phyloP scores from a whole-genome alignment of 2,329 filamentous ascomycete genomes.

The Septoria linicola region DNA sequence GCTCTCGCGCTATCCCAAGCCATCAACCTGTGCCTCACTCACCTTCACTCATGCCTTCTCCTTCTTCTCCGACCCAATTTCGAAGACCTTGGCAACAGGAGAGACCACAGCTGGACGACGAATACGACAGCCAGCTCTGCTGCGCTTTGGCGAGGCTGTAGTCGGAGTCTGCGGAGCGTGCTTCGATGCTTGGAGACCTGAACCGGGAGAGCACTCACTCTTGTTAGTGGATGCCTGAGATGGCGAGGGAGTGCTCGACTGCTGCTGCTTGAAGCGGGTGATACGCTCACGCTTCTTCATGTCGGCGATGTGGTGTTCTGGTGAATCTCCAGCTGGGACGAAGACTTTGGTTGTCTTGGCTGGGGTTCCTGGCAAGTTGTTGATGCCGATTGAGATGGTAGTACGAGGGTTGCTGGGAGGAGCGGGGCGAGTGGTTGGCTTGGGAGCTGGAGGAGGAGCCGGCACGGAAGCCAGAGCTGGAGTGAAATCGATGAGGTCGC shows the following conservation, averaged over 20 bases:
- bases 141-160: slow-evolving; percentile 8
- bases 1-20: no score
- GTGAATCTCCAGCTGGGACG: slow-evolving; percentile 34
- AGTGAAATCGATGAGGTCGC: slow-evolving; percentile 33
- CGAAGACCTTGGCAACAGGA: no score
- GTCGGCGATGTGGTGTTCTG: slow-evolving; percentile 31
- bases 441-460: no score
- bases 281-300: slow-evolving; percentile 21
- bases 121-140: slow-evolving; percentile 20
- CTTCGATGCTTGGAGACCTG: slow-evolving; percentile 1
- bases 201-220: slow-evolving; percentile 5
- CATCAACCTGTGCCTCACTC: no score
- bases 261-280: slow-evolving; percentile 3
- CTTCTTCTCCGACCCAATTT: slow-evolving; percentile 12
- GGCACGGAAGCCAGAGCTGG: no score
- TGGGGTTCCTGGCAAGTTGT: neutral
- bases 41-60: neutral
- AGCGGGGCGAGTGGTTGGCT: slow-evolving; percentile 4
- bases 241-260: slow-evolving; percentile 41
- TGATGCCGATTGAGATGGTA: slow-evolving; percentile 2
- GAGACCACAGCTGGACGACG: slow-evolving; percentile 19
- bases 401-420: slow-evolving; percentile 3
- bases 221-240: no score
- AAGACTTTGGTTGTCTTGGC: slow-evolving; percentile 29
- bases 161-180: neutral